These are phyloP conservation scores for Malassezia slooffiae DNA, from an alignment of 1,284 basidiomycete genomes.

Conservation along the genomic window DNA sequence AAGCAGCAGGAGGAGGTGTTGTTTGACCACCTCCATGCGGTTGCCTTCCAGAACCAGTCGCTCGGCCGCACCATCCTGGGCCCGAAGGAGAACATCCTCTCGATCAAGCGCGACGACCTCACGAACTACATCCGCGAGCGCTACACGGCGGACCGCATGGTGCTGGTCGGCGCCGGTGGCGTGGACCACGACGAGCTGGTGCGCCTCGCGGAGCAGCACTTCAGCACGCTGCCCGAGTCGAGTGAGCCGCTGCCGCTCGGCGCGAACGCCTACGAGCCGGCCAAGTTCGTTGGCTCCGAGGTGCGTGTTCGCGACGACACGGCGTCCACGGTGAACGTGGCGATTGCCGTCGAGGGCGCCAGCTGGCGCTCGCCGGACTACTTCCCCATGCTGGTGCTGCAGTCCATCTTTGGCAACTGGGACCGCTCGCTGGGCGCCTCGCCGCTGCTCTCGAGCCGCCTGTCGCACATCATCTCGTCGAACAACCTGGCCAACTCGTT, in stretches of 20 bases:
- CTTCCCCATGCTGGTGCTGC: constrained; percentile 98
- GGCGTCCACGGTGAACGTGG: constrained; percentile 75
- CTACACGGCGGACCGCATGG: constrained; percentile 98
- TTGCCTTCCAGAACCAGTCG: constrained; percentile 90
- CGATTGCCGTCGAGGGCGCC: constrained; percentile 94
- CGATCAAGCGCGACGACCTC: constrained; percentile 85
- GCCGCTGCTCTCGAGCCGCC: constrained; percentile 74
- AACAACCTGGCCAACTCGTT: constrained; percentile 98
- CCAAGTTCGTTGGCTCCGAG: constrained; percentile 83
- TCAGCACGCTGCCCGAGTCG: constrained; percentile 77
- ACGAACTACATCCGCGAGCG: constrained; percentile 87
- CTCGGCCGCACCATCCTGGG: constrained; percentile 96
- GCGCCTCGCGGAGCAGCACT: constrained; percentile 87
- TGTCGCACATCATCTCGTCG: constrained; percentile 79
- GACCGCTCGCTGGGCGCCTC: constrained; percentile 89
- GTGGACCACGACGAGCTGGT: constrained; percentile 86
- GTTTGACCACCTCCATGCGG: constrained; percentile 91
- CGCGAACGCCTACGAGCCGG: constrained; percentile 50
- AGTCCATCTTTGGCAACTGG: constrained; percentile 98
- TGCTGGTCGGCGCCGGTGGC: constrained; percentile 90
- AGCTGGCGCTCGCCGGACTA: constrained; percentile 97
- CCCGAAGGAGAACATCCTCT: constrained; percentile 89
- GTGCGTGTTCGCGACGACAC: constrained; percentile 92
- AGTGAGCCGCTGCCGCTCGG: constrained; percentile 79
- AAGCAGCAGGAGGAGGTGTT: constrained; percentile 98